A percentile compares a stretch with the other conserved stretches of the same genome.
phyloP scores from a whole-genome alignment of 768 basidiomycete genomes.

The Suillus subaureus region DNA sequence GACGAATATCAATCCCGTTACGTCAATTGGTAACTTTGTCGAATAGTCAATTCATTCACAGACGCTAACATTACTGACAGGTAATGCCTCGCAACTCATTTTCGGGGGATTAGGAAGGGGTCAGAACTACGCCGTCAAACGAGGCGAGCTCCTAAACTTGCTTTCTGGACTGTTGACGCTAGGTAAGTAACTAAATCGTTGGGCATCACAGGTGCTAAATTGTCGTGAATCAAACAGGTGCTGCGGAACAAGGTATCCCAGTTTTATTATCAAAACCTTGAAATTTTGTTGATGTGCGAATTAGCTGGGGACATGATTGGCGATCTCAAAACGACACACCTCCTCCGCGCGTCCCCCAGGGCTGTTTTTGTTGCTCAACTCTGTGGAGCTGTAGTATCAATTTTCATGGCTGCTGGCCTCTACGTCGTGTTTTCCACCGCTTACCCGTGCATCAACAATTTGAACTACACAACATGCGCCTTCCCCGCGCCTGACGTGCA shows the following conservation, averaged over 20 bases:
- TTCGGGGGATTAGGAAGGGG: constrained; percentile 62
- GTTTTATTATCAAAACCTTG: not conserved
- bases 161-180: constrained; percentile 13
- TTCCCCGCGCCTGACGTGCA: constrained; percentile 5
- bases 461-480: constrained; percentile 10
- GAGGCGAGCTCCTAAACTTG: constrained; percentile 12
- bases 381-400: constrained; percentile 54
- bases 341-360: constrained; percentile 59
- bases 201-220: not conserved
- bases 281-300: not conserved
- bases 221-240: constrained; percentile 6
- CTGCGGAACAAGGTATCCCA: constrained; percentile 11
- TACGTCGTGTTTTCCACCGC: constrained; percentile 65
- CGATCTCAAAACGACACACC: constrained; percentile 65
- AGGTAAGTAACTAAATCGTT: not conserved
- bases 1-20: constrained; percentile 63
- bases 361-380: constrained; percentile 65
- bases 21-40: constrained; percentile 40
- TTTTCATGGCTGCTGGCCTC: constrained; percentile 57
- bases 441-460: constrained; percentile 50
- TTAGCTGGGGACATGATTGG: constrained; percentile 59
- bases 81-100: constrained; percentile 55
- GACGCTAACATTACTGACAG: constrained; percentile 14
- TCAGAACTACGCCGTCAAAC: constrained; percentile 21
- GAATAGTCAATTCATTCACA: not conserved